Percentiles rank a stretch among this genome's conserved stretches.
Conservation (phyloP, 2,329 filamentous ascomycete species). For the Sporothrix pseudoabietina region DNA sequence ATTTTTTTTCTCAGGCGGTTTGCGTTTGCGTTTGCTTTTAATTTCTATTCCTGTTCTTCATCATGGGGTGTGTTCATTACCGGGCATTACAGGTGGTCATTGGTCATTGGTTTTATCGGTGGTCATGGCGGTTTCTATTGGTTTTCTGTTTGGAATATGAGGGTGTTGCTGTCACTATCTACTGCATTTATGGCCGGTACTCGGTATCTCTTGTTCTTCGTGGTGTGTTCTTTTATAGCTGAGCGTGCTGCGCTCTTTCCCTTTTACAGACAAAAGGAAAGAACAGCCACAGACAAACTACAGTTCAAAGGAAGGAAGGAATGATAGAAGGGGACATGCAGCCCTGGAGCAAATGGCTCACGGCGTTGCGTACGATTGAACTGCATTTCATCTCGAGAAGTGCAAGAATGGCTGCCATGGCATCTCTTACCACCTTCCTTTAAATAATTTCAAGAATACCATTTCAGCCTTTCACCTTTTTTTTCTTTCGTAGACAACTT, state of each 20-base stretch:
- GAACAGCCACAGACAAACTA: neutral
- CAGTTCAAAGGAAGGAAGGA: neutral
- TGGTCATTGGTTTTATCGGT: constrained; percentile 19
- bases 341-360: neutral
- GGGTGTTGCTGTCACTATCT: neutral
- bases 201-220: neutral
- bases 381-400: neutral
- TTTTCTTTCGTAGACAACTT: neutral
- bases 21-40: neutral
- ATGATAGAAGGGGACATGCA: neutral
- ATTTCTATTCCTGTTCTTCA: neutral
- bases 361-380: neutral
- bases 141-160: neutral
- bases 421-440: neutral
- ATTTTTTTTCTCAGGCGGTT: neutral
- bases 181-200: neutral
- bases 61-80: neutral
- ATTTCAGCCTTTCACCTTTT: neutral
- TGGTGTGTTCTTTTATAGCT: neutral
- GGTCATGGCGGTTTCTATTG: constrained; percentile 15
- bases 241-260: neutral
- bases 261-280: neutral
- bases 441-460: neutral
- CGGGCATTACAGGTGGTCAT: neutral
- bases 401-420: neutral